Conservation (phyloP, 805 yeast species). For the Saturnispora zaruensis region DNA sequence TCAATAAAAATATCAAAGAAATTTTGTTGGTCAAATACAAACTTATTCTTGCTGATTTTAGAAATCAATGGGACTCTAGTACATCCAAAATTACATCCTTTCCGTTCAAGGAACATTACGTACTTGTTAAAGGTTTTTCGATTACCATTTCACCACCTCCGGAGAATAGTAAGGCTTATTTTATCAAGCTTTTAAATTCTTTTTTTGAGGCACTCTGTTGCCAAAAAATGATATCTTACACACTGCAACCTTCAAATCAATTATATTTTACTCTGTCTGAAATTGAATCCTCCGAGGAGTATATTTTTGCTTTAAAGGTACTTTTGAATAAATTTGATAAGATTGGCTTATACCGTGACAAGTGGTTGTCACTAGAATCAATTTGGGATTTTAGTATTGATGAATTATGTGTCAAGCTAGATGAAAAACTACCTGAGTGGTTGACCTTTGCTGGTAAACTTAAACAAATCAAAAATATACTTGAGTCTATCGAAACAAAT, state of each 20-base stretch:
- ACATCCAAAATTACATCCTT: not conserved
- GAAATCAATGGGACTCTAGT: constrained; percentile 20
- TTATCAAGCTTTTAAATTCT: constrained; percentile 23
- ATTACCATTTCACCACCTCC: constrained; percentile 36
- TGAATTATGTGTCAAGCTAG: constrained; percentile 30
- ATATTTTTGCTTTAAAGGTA: not conserved
- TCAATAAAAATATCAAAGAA: constrained; percentile 29
- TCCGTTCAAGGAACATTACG: constrained; percentile 22
- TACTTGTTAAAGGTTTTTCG: constrained; percentile 31
- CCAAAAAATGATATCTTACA: constrained; percentile 21
- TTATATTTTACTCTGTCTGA: not conserved
- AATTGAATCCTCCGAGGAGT: not conserved
- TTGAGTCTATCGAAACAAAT: constrained; percentile 42
- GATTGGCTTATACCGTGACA: not conserved
- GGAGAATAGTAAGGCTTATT: constrained; percentile 28
- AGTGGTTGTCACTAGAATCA: constrained; percentile 49
- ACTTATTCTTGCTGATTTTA: constrained; percentile 7
- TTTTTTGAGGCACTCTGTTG: constrained; percentile 16
- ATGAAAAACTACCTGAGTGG: constrained; percentile 39
- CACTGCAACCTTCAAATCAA: not conserved
- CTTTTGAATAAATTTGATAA: not conserved
- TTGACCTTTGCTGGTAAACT: constrained; percentile 36
- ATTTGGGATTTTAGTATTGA: constrained; percentile 50
- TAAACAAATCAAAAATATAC: constrained; percentile 33
- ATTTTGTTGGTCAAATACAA: constrained; percentile 26